Conservation (phyloP, 164 flowering plant genomes). For the Annona squamosa region DNA sequence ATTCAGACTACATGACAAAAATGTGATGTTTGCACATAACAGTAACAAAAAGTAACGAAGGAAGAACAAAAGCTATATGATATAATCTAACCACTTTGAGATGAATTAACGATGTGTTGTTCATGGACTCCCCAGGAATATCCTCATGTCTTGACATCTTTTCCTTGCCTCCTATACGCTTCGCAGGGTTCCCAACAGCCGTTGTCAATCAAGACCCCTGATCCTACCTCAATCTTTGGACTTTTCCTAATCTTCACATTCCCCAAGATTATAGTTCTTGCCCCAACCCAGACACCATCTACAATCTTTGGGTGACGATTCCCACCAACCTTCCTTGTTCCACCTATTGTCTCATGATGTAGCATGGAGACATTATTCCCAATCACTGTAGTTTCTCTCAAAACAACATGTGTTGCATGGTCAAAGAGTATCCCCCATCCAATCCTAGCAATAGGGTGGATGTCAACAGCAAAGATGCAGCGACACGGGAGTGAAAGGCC, state of each 20-base stretch:
- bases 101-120: conserved; percentile 51
- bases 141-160: conserved; percentile 39
- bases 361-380: conserved; percentile 61
- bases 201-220: conserved; percentile 59
- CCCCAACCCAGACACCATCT: conserved; percentile 59
- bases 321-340: conserved; percentile 47
- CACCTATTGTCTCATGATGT: conserved; percentile 67
- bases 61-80: conserved; percentile 21
- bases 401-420: conserved; percentile 60
- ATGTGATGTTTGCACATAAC: background rate
- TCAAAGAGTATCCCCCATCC: conserved; percentile 52
- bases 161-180: conserved; percentile 57
- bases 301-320: conserved; percentile 67
- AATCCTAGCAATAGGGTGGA: conserved; percentile 52
- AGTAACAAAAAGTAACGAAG: too few species aligned
- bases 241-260: conserved; percentile 53
- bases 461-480: conserved; percentile 59
- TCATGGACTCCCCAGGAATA: conserved; percentile 65
- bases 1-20: background rate
- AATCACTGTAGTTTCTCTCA: conserved; percentile 63
- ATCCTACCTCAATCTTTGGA: conserved; percentile 61
- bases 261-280: conserved; percentile 50
- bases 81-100: conserved; percentile 61
- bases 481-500: conserved; percentile 49
- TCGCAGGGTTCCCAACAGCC: conserved; percentile 62